phyloP scores from a whole-genome alignment of 1,139 yeast species.

The Taphrina sp. region DNA sequence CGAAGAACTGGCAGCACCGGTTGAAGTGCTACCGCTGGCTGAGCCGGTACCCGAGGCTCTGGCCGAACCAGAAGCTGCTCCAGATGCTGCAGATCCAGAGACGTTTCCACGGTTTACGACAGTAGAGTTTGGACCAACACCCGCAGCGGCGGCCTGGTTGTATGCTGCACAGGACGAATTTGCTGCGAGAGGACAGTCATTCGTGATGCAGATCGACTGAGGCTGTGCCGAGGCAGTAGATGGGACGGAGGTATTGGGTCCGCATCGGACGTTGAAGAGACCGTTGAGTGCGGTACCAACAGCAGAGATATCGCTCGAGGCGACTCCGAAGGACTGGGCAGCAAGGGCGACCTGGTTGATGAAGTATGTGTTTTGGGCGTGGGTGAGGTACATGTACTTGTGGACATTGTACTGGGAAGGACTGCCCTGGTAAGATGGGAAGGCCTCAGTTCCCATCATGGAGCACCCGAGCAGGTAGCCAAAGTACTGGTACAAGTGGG shows the following conservation, averaged over 20 bases:
- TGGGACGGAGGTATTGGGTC: constrained; percentile 17
- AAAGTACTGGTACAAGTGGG: constrained; percentile 31
- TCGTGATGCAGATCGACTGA: constrained; percentile 28
- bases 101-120: constrained; percentile 14
- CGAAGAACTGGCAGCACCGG: neutral
- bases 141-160: neutral
- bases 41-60: constrained; percentile 19
- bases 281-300: constrained; percentile 24
- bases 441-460: constrained; percentile 23
- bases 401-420: constrained; percentile 30
- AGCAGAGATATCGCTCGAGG: constrained; percentile 17
- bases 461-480: constrained; percentile 27
- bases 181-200: constrained; percentile 30
- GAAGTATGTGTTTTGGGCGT: constrained; percentile 27
- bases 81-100: constrained; percentile 1
- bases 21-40: constrained; percentile 6
- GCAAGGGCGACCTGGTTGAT: constrained; percentile 28
- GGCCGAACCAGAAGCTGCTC: constrained; percentile 23
- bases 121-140: constrained; percentile 9
- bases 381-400: constrained; percentile 28
- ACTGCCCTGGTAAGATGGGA: constrained; percentile 19
- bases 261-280: constrained; percentile 23
- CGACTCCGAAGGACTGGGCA: constrained; percentile 27
- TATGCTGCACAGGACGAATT: constrained; percentile 24
- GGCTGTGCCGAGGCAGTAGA: constrained; percentile 19